Percentiles rank a stretch among this genome's conserved stretches.
phyloP scores from a whole-genome alignment of 1,139 yeast genomes.

The Kodamaea anthophila region DNA sequence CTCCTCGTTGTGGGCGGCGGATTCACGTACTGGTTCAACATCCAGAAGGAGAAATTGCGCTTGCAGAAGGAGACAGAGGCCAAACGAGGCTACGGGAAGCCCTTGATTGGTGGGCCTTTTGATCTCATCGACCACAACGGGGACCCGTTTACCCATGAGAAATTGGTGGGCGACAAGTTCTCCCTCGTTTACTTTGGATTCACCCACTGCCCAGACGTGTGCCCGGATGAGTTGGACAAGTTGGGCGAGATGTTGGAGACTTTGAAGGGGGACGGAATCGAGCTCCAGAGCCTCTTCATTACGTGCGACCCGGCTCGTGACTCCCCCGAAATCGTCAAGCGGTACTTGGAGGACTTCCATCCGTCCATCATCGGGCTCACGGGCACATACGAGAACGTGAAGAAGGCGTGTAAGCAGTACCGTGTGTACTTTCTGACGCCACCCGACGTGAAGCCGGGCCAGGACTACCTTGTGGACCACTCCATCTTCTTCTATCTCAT shows the following conservation, averaged over 20 bases:
- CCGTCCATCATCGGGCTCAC: conserved; percentile 85
- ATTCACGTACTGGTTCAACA: conserved; percentile 60
- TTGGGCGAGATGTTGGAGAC: conserved; percentile 71
- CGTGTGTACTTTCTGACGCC: conserved; percentile 96
- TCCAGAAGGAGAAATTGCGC: conserved; percentile 68
- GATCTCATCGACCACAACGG: conserved; percentile 65
- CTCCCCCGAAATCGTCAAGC: conserved; percentile 72
- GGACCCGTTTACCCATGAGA: conserved; percentile 64
- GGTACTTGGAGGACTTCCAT: conserved; percentile 81
- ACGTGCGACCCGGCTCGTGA: conserved; percentile 98
- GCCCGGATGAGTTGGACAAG: conserved; percentile 95
- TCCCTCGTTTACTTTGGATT: conserved; percentile 87
- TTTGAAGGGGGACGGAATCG: conserved; percentile 47
- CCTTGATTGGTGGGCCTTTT: conserved; percentile 90
- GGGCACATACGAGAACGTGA: conserved; percentile 81
- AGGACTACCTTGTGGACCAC: conserved; percentile 93
- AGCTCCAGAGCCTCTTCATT: conserved; percentile 79
- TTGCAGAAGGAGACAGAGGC: conserved; percentile 75
- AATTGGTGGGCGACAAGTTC: conserved; percentile 66
- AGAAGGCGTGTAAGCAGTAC: conserved; percentile 76
- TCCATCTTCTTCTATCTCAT: conserved; percentile 91
- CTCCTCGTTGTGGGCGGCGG: conserved; percentile 65
- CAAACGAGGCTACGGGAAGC: conserved; percentile 84
- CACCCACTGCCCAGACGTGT: conserved; percentile 95
- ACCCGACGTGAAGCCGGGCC: conserved; percentile 86